Evolutionary conservation across 306 rosid species (phyloP), one percentile per base, ranked within the genome.

Genomic region (Lagenaria siceraria): DNA sequence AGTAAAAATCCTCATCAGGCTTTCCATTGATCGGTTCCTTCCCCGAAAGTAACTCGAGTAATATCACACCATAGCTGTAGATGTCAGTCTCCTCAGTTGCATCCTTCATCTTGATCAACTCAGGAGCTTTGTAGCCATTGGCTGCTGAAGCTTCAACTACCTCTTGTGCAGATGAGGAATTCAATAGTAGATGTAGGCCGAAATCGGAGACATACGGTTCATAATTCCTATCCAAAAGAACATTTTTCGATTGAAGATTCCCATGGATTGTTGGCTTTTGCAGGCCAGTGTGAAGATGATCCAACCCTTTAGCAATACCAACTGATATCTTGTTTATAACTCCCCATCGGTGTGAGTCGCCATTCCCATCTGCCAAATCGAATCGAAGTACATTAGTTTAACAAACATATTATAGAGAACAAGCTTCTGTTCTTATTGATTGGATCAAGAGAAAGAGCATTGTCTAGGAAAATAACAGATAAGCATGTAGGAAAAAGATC

Each of bases 61-160:
- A 76, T 89, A 92, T 85, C 36, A 96, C 89, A 7, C 99, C 99
- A 11, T 90, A 81, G 82, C 98, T 96, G 74, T 83, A 96, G 59
- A 92, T 80, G 77, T 96, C 99, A 8, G 83, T 86, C 83, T 83
- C 83, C 77, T 84, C 91, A 25, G 78, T 86, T 2, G 90, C 99
- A 82, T 96, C 92, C 81, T 83, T 90, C 94, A 92, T 91, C 87
- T 96, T 96, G 85, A 92, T 89, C 64, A 92, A 88, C 78, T 96
- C 99, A 8, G 97, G 97, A 8, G 99, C 91, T 81, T 91, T 96
- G 78, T 96, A 96, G 40, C 99, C 99, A 79, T 92, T 84, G 51
- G 87, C 82, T 71, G 92, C 96, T 29, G 91, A 90, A 62, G 83
- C 82, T 72, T 96, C 98, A 38, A 96, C 92, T 90, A 96, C 84